Evolutionary conservation across 2,329 filamentous ascomycete genomes (phyloP).

Genomic region (Colletotrichum sp.): DNA sequence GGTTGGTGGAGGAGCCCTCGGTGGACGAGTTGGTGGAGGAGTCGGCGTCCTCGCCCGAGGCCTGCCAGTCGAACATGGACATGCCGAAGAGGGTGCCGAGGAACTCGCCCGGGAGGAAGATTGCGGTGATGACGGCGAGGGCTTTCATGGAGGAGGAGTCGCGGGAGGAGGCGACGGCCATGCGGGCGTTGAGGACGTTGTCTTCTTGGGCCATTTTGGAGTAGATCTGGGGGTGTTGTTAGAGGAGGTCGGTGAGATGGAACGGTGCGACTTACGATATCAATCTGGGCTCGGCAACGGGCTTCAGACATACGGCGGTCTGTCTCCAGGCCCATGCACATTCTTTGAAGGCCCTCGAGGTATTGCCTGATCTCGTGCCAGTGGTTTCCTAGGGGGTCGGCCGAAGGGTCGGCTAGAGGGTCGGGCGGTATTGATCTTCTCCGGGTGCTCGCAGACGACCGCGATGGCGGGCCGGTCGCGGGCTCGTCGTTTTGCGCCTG

Average conservation of each 20-base stretch:
- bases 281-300: conserved; percentile 50
- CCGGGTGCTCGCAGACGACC: conserved; percentile 4
- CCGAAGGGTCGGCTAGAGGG: conserved; percentile 12
- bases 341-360: conserved; percentile 45
- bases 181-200: conserved; percentile 48
- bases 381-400: conserved; percentile 35
- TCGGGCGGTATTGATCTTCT: conserved; percentile 4
- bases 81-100: conserved; percentile 51
- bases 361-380: conserved; percentile 55
- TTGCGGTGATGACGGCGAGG: conserved; percentile 50
- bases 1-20: conserved; percentile 13
- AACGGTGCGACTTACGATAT: conserved; percentile 39
- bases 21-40: background rate
- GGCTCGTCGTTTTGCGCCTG: conserved; percentile 17
- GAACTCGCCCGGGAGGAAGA: conserved; percentile 54
- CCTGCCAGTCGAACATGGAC: conserved; percentile 53
- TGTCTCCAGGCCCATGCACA: conserved; percentile 50
- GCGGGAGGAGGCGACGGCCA: conserved; percentile 43
- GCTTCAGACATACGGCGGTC: conserved; percentile 52
- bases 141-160: conserved; percentile 55
- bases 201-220: conserved; percentile 55
- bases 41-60: conserved; percentile 34
- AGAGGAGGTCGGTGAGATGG: rapidly evolving
- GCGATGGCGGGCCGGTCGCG: conserved; percentile 5
- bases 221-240: conserved; percentile 40